These are phyloP conservation scores for Neovahlkampfia damariscottae DNA, from an alignment of 78 protist species.

Conservation along the genomic window DNA sequence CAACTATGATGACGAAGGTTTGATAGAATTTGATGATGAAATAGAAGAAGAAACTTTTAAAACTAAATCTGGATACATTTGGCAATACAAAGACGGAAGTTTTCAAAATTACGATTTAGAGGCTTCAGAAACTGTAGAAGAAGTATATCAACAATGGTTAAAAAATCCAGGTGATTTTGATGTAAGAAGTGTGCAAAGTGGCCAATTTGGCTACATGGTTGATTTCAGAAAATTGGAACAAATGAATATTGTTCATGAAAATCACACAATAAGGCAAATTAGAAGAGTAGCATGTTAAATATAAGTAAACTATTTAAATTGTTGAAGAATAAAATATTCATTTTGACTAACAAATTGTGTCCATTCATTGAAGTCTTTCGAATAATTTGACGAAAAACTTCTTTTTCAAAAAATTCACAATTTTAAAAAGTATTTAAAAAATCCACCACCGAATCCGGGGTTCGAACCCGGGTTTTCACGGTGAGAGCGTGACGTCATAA, in stretches of 20 bases:
- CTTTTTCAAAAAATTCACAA: too few species aligned
- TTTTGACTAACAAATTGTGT: not conserved
- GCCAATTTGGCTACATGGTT: conserved; percentile 27
- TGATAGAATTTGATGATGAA: too few species aligned
- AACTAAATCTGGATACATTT: too few species aligned
- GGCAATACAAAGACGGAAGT: conserved; percentile 27
- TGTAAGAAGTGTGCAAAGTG: conserved; percentile 33
- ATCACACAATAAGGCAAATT: conserved; percentile 22
- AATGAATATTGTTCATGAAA: conserved; percentile 34
- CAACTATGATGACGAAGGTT: too few species aligned
- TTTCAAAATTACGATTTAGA: conserved; percentile 36
- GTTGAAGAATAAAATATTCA: not conserved
- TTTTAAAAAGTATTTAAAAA: too few species aligned
- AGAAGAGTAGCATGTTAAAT: not conserved
- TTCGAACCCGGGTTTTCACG: too few species aligned
- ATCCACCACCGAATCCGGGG: too few species aligned
- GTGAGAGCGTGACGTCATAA: too few species aligned
- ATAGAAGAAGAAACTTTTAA: too few species aligned
- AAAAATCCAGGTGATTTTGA: conserved; percentile 27
- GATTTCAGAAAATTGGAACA: conserved; percentile 29
- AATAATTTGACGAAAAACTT: too few species aligned
- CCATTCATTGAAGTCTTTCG: too few species aligned
- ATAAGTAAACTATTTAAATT: not conserved
- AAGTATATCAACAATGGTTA: conserved; percentile 25
- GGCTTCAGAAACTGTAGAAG: conserved; percentile 25